Percentiles rank a stretch among this genome's conserved stretches.
These are phyloP conservation scores for Schizopora paradoxa DNA, from an alignment of 1,284 basidiomycete genomes.

Conservation along the genomic window DNA sequence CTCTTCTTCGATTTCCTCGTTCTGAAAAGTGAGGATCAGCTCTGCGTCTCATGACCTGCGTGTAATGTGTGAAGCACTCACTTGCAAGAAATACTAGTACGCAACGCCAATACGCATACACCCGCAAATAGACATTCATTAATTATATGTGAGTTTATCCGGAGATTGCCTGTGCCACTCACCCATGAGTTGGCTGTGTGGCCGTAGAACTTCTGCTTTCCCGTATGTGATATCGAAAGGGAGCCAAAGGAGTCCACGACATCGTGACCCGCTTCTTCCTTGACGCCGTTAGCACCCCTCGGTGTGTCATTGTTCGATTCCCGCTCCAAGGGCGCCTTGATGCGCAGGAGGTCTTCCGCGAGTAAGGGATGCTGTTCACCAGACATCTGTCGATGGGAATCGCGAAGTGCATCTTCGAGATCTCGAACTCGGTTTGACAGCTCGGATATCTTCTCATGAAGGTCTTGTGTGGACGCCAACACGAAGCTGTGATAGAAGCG, in stretches of 20 bases:
- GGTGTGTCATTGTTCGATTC: slow-evolving; percentile 34
- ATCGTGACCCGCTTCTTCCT: slow-evolving; percentile 62
- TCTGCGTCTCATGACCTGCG: slow-evolving; percentile 3
- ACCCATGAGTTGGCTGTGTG: slow-evolving; percentile 76
- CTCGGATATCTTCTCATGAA: slow-evolving; percentile 76
- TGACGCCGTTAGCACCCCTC: slow-evolving; percentile 31
- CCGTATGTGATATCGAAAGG: slow-evolving; percentile 60
- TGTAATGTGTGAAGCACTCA: slow-evolving; percentile 25
- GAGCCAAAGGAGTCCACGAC: slow-evolving; percentile 75
- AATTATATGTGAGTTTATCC: neutral
- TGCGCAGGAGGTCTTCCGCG: slow-evolving; percentile 58
- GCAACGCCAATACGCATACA: no score
- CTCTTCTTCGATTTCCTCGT: slow-evolving; percentile 50
- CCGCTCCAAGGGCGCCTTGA: slow-evolving; percentile 69
- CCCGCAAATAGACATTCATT: neutral
- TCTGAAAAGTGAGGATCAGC: slow-evolving; percentile 33
- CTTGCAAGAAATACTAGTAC: slow-evolving; percentile 72
- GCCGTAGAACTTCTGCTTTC: slow-evolving; percentile 68
- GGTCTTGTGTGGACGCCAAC: slow-evolving; percentile 73
- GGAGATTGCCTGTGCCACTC: slow-evolving; percentile 23
- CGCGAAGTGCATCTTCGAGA: slow-evolving; percentile 67
- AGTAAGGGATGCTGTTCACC: slow-evolving; percentile 62
- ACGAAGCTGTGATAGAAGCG: no score
- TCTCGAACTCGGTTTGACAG: slow-evolving; percentile 69
- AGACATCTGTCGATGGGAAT: slow-evolving; percentile 53